These are phyloP conservation scores for Nidularia sp. DNA, from an alignment of 768 basidiomycete genomes.

Conservation along the genomic window DNA sequence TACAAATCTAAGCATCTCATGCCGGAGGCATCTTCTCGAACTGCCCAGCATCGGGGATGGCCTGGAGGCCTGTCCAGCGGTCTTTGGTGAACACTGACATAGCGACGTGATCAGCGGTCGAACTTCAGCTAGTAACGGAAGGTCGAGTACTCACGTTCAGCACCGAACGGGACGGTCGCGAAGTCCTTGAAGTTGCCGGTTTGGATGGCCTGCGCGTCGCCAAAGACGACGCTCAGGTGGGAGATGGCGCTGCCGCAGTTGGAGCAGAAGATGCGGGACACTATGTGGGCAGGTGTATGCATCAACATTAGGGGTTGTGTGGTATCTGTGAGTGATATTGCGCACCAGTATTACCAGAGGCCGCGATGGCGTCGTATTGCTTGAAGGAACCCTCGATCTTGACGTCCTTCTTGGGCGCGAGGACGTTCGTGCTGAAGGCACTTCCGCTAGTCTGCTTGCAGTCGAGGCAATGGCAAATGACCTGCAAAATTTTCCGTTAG, in stretches of 20 bases:
- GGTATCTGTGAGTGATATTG: background rate
- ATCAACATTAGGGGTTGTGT: background rate
- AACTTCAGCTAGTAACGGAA: background rate
- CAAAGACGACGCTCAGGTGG: conserved; percentile 27
- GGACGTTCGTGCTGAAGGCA: conserved; percentile 33
- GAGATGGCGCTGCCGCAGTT: conserved; percentile 32
- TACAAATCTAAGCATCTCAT: background rate
- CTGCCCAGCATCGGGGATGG: conserved; percentile 1
- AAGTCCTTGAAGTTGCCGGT: conserved; percentile 31
- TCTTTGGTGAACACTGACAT: conserved; percentile 4
- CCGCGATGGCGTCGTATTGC: conserved; percentile 20
- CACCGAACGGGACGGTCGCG: conserved; percentile 19
- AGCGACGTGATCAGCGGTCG: background rate
- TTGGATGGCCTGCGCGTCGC: conserved; percentile 30
- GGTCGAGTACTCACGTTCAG: conserved; percentile 21
- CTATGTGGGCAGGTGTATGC: conserved; percentile 5
- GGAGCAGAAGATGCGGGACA: conserved; percentile 31
- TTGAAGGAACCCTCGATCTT: conserved; percentile 27
- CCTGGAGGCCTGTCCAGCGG: conserved; percentile 2
- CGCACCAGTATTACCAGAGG: conserved; percentile 29
- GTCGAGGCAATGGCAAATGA: conserved; percentile 32
- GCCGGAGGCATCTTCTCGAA: conserved; percentile 3
- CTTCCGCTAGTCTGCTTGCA: conserved; percentile 33
- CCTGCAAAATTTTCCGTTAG: conserved; percentile 8
- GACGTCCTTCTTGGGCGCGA: conserved; percentile 25